Evolutionary conservation across 805 yeast genomes (phyloP).

Genomic region (Ogataea trehalophila): DNA sequence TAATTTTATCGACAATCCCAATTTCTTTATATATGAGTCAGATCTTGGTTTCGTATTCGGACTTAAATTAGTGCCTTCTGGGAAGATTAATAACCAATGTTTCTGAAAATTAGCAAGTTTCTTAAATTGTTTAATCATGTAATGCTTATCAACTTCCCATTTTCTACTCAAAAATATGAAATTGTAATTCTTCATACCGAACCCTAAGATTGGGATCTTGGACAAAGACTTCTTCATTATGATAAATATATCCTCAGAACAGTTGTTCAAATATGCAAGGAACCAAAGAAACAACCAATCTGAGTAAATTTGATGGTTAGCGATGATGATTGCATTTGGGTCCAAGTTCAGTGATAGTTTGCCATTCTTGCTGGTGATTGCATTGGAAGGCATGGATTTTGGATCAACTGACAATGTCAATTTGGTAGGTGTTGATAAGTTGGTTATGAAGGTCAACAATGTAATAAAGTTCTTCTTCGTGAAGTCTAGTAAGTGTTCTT

Average conservation of each 20-base stretch:
- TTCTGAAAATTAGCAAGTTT: constrained; percentile 37
- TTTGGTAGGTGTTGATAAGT: constrained; percentile 47
- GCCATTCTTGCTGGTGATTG: constrained; percentile 6
- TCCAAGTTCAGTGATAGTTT: constrained; percentile 17
- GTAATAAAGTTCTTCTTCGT: constrained; percentile 59
- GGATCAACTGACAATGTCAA: constrained; percentile 41
- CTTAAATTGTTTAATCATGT: constrained; percentile 50
- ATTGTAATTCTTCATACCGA: constrained; percentile 74
- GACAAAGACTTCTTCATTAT: constrained; percentile 72
- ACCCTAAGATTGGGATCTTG: constrained; percentile 71
- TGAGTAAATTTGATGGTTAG: constrained; percentile 92
- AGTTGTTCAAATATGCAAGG: constrained; percentile 61
- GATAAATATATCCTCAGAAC: constrained; percentile 63
- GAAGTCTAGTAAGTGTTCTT: constrained; percentile 36
- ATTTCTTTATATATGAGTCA: constrained; percentile 49
- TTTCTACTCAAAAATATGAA: constrained; percentile 80
- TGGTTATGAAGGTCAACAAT: constrained; percentile 46
- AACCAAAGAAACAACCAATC: constrained; percentile 96
- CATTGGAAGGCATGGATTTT: constrained; percentile 6
- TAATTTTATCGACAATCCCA: constrained; percentile 40
- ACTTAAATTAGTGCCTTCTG: constrained; percentile 91
- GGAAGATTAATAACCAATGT: constrained; percentile 73
- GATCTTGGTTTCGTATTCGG: constrained; percentile 57
- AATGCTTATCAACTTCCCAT: constrained; percentile 73
- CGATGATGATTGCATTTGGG: constrained; percentile 46